phyloP scores from a whole-genome alignment of 2,329 filamentous ascomycete genomes.

The Ophiocordyceps australis region DNA sequence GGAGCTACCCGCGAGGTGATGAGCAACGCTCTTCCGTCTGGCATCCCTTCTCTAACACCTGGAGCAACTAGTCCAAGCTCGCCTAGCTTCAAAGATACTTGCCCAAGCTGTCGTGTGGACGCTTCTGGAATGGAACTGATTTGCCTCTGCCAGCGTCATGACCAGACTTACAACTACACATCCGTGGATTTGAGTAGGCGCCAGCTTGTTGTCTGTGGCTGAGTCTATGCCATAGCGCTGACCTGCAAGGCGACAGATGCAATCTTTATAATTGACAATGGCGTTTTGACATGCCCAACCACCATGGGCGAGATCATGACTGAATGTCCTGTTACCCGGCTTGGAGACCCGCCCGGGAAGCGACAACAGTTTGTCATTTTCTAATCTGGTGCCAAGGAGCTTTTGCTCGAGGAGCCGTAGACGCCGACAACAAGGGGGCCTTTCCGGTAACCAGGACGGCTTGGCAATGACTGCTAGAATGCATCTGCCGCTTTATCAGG shows the following conservation, averaged over 20 bases:
- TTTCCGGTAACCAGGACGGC: too few relatives aligned
- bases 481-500: too few relatives aligned
- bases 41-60: background rate
- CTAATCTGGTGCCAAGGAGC: too few relatives aligned
- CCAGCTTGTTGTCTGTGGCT: too few relatives aligned
- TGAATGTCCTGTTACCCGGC: conserved; percentile 1
- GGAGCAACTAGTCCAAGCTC: background rate
- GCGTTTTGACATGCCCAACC: conserved; percentile 1
- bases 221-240: background rate
- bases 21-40: background rate
- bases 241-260: background rate
- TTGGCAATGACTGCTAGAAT: too few relatives aligned
- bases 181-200: conserved; percentile 1
- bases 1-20: background rate
- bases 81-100: conserved; percentile 1
- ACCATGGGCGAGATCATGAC: conserved; percentile 1
- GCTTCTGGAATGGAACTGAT: background rate
- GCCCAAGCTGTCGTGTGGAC: conserved; percentile 2
- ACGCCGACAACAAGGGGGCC: background rate
- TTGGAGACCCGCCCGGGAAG: background rate
- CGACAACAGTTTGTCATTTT: too few relatives aligned
- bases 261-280: background rate
- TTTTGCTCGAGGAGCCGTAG: background rate
- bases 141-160: conserved; percentile 1
- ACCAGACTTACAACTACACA: background rate